Percentiles rank a stretch among this genome's conserved stretches.
phyloP scores from a whole-genome alignment of 495 filamentous ascomycete genomes.

The Daldinia decipiens region DNA sequence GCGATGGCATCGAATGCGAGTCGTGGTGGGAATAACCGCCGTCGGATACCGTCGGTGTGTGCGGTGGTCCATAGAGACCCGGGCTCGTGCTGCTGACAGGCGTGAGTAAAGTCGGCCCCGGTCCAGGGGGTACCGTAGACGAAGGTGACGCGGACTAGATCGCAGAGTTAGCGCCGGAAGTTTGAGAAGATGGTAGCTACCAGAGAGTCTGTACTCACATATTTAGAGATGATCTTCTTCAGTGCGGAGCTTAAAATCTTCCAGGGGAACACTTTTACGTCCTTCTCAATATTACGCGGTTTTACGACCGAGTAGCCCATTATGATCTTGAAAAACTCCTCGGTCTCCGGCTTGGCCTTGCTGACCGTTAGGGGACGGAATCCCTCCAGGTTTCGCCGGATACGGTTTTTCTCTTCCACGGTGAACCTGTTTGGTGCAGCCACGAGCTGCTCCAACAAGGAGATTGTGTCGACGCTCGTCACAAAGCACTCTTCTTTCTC shows the following conservation, averaged over 20 bases:
- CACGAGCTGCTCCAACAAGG: slow-evolving; percentile 87
- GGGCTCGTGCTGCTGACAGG: slow-evolving; percentile 51
- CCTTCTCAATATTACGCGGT: slow-evolving; percentile 97
- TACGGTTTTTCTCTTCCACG: slow-evolving; percentile 97
- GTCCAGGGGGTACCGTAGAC: slow-evolving; percentile 47
- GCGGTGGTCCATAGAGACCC: slow-evolving; percentile 51
- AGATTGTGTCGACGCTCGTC: slow-evolving; percentile 96
- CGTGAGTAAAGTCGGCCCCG: slow-evolving; percentile 46
- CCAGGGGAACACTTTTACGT: slow-evolving; percentile 98
- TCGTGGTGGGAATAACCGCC: slow-evolving; percentile 51
- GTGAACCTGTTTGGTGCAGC: slow-evolving; percentile 76
- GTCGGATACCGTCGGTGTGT: slow-evolving; percentile 53
- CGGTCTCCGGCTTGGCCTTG: slow-evolving; percentile 88
- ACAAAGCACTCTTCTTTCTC: slow-evolving; percentile 89
- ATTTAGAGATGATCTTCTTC: slow-evolving; percentile 99
- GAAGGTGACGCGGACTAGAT: slow-evolving; percentile 45
- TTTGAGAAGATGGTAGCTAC: background rate
- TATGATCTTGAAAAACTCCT: slow-evolving; percentile 98
- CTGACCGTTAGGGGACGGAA: slow-evolving; percentile 91
- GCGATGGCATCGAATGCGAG: slow-evolving; percentile 54
- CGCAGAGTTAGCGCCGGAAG: slow-evolving; percentile 12
- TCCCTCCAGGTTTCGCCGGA: slow-evolving; percentile 91
- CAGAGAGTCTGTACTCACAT: slow-evolving; percentile 52
- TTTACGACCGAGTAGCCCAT: slow-evolving; percentile 97
- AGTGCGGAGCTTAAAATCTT: slow-evolving; percentile 81